Evolutionary conservation across 2,329 filamentous ascomycete species (phyloP).

Genomic region (Coniochaeta sp.): DNA sequence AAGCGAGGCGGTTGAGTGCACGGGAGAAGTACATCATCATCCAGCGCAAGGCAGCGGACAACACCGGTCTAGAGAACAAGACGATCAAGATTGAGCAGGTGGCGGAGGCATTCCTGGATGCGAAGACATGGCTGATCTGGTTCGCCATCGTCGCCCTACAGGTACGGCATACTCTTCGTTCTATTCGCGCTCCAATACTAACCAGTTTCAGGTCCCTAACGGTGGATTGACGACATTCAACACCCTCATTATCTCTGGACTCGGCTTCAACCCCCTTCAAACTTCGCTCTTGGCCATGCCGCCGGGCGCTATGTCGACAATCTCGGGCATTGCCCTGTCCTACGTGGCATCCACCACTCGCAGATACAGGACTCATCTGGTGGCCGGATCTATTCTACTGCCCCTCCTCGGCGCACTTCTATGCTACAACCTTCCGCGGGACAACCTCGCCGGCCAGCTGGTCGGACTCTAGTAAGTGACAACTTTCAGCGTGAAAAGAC

Average conservation of each 20-base stretch:
- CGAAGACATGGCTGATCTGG: conserved; percentile 19
- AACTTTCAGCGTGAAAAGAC: too few relatives aligned
- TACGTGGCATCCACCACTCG: conserved; percentile 9
- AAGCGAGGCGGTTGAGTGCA: conserved; percentile 22
- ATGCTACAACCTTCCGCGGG: conserved; percentile 20
- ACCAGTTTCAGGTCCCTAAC: conserved; percentile 22
- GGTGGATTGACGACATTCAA: conserved; percentile 16
- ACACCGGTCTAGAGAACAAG: conserved; percentile 24
- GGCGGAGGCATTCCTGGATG: conserved; percentile 16
- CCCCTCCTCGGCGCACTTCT: conserved; percentile 26
- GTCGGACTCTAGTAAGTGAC: conserved; percentile 14
- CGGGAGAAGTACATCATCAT: conserved; percentile 20
- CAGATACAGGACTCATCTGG: conserved; percentile 12
- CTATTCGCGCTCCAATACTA: too few relatives aligned
- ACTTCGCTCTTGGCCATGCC: conserved; percentile 8
- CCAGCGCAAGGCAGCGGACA: conserved; percentile 25
- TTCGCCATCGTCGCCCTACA: conserved; percentile 19
- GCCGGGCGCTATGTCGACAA: conserved; percentile 1
- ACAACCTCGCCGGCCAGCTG: conserved; percentile 14
- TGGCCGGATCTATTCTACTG: conserved; percentile 19
- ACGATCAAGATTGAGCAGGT: conserved; percentile 22
- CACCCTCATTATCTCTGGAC: conserved; percentile 5
- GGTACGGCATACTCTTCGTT: too few relatives aligned
- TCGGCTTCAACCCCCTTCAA: conserved; percentile 7
- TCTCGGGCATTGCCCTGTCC: conserved; percentile 5